Percentiles rank a stretch among this genome's conserved stretches.
Conservation (phyloP, 169 alveolate species). For the Plasmodium fragile region DNA sequence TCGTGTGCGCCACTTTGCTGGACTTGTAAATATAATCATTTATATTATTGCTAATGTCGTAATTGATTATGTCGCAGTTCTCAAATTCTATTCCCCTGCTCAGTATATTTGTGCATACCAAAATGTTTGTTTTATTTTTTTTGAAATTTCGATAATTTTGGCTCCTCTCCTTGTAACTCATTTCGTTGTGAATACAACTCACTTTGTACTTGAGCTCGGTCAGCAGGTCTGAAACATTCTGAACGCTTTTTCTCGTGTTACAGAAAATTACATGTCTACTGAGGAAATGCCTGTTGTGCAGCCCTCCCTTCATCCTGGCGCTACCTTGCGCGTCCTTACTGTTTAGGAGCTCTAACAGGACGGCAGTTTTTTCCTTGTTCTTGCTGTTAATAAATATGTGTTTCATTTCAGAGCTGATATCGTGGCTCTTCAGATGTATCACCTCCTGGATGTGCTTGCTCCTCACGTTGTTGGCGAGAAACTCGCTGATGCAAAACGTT, state of each 20-base stretch:
- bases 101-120: slow-evolving; percentile 69
- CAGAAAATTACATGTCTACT: slow-evolving; percentile 62
- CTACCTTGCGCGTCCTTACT: slow-evolving; percentile 4
- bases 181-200: slow-evolving; percentile 69
- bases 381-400: slow-evolving; percentile 75
- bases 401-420: slow-evolving; percentile 35
- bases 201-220: slow-evolving; percentile 60
- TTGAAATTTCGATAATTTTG: slow-evolving; percentile 54
- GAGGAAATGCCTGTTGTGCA: background rate
- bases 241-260: slow-evolving; percentile 73
- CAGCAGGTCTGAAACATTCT: slow-evolving; percentile 22
- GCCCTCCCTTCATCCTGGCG: background rate
- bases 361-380: slow-evolving; percentile 62
- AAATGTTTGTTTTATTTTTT: slow-evolving; percentile 35
- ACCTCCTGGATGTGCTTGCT: slow-evolving; percentile 71
- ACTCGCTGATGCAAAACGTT: slow-evolving; percentile 61
- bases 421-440: slow-evolving; percentile 57
- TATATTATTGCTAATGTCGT: slow-evolving; percentile 71
- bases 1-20: slow-evolving; percentile 5
- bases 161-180: slow-evolving; percentile 68
- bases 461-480: slow-evolving; percentile 59
- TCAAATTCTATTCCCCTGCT: slow-evolving; percentile 73
- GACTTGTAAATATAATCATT: slow-evolving; percentile 74
- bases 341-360: slow-evolving; percentile 42
- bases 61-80: slow-evolving; percentile 57